A percentile compares a stretch with the other conserved stretches of the same genome.
Conservation (phyloP, 176 grass and related monocot species). For the Pharus latifolius region DNA sequence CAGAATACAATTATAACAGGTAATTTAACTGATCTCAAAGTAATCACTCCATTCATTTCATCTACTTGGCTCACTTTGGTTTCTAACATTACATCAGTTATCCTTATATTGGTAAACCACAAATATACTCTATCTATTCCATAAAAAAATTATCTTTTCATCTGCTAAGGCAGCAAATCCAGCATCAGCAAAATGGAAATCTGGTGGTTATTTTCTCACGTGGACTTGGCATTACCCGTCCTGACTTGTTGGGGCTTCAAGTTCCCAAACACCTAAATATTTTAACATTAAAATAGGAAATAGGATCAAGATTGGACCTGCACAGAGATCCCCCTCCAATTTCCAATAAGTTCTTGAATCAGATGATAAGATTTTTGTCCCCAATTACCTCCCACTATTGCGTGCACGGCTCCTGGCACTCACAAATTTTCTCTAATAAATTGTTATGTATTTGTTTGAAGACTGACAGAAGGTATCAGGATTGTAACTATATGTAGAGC, state of each 20-base stretch:
- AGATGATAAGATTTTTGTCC: constrained; percentile 18
- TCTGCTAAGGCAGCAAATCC: not conserved
- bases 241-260: constrained; percentile 20
- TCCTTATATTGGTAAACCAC: not conserved
- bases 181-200: not conserved
- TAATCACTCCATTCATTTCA: not conserved
- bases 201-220: constrained; percentile 14
- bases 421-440: too few relatives aligned
- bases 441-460: not conserved
- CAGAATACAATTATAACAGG: constrained; percentile 44
- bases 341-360: constrained; percentile 26
- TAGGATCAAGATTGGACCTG: constrained; percentile 34
- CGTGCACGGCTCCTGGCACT: constrained; percentile 1
- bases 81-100: not conserved
- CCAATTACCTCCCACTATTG: not conserved
- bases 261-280: constrained; percentile 36
- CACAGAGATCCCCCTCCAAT: constrained; percentile 19
- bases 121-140: too few relatives aligned
- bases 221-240: constrained; percentile 17
- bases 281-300: constrained; percentile 2
- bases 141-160: not conserved
- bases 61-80: not conserved
- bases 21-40: constrained; percentile 23
- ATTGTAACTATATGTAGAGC: not conserved
- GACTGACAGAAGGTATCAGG: not conserved